Conservation (phyloP, 805 yeast species). For the Clavispora asparagi region DNA sequence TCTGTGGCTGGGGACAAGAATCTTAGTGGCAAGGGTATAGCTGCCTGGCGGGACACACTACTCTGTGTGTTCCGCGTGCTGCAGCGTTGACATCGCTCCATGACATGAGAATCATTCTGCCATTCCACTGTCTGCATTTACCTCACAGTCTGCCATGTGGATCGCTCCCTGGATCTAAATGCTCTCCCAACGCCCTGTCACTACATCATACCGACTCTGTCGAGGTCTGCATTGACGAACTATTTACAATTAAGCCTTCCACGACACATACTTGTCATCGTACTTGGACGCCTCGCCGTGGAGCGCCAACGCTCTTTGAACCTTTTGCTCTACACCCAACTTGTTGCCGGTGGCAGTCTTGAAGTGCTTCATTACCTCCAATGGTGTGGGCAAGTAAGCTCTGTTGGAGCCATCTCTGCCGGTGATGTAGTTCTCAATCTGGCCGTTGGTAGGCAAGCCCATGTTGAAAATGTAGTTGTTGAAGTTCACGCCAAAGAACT, state of each 20-base stretch:
- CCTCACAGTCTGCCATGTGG: too few species aligned
- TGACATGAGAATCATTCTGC: too few species aligned
- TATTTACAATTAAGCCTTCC: slow-evolving; percentile 27
- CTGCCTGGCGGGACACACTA: too few species aligned
- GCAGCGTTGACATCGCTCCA: too few species aligned
- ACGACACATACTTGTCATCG: slow-evolving; percentile 38
- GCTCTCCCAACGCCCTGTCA: too few species aligned
- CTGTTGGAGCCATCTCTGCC: slow-evolving; percentile 66
- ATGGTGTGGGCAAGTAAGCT: slow-evolving; percentile 61
- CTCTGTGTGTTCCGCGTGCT: too few species aligned
- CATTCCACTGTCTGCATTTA: too few species aligned
- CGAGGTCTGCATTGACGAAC: background rate
- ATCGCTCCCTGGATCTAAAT: too few species aligned
- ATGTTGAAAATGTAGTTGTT: slow-evolving; percentile 54
- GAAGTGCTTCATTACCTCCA: slow-evolving; percentile 66
- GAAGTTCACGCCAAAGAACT: slow-evolving; percentile 36
- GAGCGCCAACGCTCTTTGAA: slow-evolving; percentile 53
- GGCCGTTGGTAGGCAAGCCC: slow-evolving; percentile 75
- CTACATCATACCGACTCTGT: too few species aligned
- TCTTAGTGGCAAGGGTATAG: too few species aligned
- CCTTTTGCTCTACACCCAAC: slow-evolving; percentile 57
- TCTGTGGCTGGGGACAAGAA: too few species aligned
- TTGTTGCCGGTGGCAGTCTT: slow-evolving; percentile 42
- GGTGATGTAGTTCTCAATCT: slow-evolving; percentile 58
- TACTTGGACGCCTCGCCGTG: slow-evolving; percentile 43